Evolutionary conservation across 192 early-diverging fungal species (phyloP).

Genomic region (Helicostylum pulchrum): DNA sequence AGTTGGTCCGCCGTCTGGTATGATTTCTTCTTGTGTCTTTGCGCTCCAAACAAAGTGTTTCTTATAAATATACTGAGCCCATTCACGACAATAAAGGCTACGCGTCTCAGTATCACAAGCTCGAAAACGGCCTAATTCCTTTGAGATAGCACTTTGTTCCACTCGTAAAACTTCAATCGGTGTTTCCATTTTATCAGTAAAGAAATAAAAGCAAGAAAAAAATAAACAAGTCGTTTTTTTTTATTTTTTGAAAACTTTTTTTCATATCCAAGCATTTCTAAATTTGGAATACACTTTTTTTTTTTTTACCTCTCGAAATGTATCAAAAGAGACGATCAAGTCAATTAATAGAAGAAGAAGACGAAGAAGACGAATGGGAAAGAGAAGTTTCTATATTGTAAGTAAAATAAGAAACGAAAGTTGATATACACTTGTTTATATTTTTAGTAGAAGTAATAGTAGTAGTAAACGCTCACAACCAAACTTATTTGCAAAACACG

Average conservation of each 20-base stretch:
- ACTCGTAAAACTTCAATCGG: constrained; percentile 51
- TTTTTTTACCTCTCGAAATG: too few species aligned
- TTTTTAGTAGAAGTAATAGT: neutral
- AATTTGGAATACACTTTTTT: too few species aligned
- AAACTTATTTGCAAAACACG: neutral
- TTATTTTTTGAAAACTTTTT: neutral
- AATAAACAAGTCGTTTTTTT: neutral
- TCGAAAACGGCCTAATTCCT: constrained; percentile 67
- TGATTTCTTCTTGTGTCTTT: constrained; percentile 35
- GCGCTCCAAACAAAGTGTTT: constrained; percentile 48
- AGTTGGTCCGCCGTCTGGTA: neutral
- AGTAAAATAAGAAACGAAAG: neutral
- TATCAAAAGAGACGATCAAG: neutral
- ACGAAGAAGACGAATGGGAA: constrained; percentile 13
- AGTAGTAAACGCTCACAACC: neutral
- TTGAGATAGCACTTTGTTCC: constrained; percentile 57
- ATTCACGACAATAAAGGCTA: constrained; percentile 78
- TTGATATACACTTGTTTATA: neutral
- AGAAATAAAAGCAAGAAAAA: neutral
- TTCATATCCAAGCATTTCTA: neutral
- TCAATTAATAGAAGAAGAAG: neutral
- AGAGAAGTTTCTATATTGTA: neutral
- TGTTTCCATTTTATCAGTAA: constrained; percentile 18
- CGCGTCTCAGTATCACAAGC: constrained; percentile 67
- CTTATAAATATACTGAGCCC: constrained; percentile 76